A percentile compares a stretch with the other conserved stretches of the same genome.
Conservation (phyloP, 257 asterid genomes). For the Solanum lycopersicoides region DNA sequence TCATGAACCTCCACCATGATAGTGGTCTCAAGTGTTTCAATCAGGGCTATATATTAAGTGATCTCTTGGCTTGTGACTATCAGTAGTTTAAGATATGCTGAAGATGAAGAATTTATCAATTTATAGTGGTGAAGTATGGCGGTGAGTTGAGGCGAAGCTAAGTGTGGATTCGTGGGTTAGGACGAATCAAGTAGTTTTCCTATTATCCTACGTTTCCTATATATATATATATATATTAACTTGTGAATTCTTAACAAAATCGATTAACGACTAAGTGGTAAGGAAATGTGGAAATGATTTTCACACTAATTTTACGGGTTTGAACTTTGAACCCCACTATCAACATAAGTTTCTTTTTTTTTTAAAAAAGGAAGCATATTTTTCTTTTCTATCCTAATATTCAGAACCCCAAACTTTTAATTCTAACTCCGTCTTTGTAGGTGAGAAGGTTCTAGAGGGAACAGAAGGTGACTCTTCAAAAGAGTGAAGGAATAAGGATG, state of each 20-base stretch:
- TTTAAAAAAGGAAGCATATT: not conserved
- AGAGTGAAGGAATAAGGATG: not conserved
- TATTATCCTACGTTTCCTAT: too few relatives aligned
- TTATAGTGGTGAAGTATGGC: not conserved
- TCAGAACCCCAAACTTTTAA: not conserved
- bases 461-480: not conserved
- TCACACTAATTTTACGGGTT: too few relatives aligned
- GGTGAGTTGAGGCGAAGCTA: not conserved
- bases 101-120: not conserved
- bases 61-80: not conserved
- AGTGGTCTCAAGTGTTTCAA: not conserved
- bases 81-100: not conserved
- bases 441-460: not conserved
- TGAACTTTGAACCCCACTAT: not conserved
- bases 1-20: not conserved
- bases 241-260: too few relatives aligned
- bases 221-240: too few relatives aligned
- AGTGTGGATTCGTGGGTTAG: too few relatives aligned
- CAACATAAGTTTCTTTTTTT: too few relatives aligned
- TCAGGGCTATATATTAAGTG: not conserved
- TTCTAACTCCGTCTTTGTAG: not conserved
- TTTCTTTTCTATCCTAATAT: not conserved
- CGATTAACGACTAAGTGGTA: too few relatives aligned
- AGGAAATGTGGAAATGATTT: not conserved
- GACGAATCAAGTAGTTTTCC: too few relatives aligned